Evolutionary conservation across 257 asterid species (phyloP).

Genomic region (Striga asiatica): DNA sequence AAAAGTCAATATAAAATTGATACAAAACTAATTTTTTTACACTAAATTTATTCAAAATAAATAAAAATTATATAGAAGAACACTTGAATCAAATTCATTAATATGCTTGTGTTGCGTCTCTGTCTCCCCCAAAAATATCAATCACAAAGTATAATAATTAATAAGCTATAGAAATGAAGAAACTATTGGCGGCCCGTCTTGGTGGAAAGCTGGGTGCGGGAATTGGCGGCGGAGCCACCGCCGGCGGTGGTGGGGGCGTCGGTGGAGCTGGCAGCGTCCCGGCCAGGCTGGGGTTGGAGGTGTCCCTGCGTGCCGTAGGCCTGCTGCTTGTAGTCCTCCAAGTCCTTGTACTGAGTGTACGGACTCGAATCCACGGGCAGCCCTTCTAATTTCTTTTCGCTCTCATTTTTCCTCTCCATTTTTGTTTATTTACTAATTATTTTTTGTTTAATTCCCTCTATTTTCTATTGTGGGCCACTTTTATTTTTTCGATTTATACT

Average conservation of each 20-base stretch:
- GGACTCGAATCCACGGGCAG: slow-evolving; percentile 69
- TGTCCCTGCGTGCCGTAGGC: slow-evolving; percentile 87
- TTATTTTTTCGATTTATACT: background rate
- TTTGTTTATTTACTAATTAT: background rate
- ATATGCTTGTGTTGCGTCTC: too few relatives aligned
- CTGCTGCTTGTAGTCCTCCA: slow-evolving; percentile 79
- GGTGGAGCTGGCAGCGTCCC: slow-evolving; percentile 74
- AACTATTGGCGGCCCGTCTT: too few relatives aligned
- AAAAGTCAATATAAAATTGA: too few relatives aligned
- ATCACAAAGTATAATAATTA: too few relatives aligned
- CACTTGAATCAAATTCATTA: too few relatives aligned
- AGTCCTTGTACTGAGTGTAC: slow-evolving; percentile 67
- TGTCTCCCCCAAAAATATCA: too few relatives aligned
- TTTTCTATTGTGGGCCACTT: background rate
- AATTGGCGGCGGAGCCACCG: background rate
- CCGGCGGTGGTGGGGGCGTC: slow-evolving; percentile 69
- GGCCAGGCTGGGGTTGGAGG: slow-evolving; percentile 54
- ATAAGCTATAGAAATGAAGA: too few relatives aligned
- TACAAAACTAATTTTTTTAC: too few relatives aligned
- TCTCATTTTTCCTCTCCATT: slow-evolving; percentile 29
- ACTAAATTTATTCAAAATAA: too few relatives aligned
- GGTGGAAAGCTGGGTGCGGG: background rate
- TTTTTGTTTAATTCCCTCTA: background rate
- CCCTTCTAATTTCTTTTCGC: slow-evolving; percentile 29
- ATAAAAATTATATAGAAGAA: too few relatives aligned